Evolutionary conservation across 176 grass and related monocot genomes (phyloP).

Genomic region (Eragrostis nindensis): DNA sequence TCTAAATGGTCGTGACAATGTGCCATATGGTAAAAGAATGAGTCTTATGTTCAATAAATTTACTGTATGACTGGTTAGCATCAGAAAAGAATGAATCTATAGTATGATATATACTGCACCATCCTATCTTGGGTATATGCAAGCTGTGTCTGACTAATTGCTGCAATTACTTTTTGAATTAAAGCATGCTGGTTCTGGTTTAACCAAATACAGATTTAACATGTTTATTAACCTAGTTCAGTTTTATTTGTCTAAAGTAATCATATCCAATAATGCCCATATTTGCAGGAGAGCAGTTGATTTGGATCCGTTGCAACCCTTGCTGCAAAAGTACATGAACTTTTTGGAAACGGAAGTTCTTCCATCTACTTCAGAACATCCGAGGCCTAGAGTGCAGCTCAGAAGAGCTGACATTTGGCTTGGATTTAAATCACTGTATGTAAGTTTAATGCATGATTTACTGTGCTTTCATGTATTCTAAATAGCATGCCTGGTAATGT

Average conservation of each 20-base stretch:
- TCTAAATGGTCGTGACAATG: constrained; percentile 22
- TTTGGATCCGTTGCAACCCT: constrained; percentile 86
- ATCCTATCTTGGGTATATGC: constrained; percentile 10
- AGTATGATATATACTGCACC: constrained; percentile 3
- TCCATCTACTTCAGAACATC: constrained; percentile 60
- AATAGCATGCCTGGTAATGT: constrained; percentile 29
- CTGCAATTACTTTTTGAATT: constrained; percentile 20
- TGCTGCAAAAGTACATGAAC: constrained; percentile 77
- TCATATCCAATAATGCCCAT: constrained; percentile 21
- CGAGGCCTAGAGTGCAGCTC: constrained; percentile 82
- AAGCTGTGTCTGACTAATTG: constrained; percentile 27
- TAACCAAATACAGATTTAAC: neutral
- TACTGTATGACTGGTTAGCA: neutral
- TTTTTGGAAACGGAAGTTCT: constrained; percentile 85
- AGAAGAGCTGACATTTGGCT: constrained; percentile 89
- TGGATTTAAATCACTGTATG: constrained; percentile 99
- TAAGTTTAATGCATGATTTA: constrained; percentile 58
- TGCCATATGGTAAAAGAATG: neutral
- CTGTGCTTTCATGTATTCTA: constrained; percentile 10
- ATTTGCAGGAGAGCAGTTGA: constrained; percentile 70
- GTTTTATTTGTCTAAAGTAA: constrained; percentile 34
- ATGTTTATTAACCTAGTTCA: neutral
- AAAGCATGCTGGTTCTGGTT: constrained; percentile 24
- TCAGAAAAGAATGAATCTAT: neutral
- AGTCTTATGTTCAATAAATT: constrained; percentile 23